phyloP scores from a whole-genome alignment of 2,329 filamentous ascomycete genomes.

The Thielaviopsis euricoi region DNA sequence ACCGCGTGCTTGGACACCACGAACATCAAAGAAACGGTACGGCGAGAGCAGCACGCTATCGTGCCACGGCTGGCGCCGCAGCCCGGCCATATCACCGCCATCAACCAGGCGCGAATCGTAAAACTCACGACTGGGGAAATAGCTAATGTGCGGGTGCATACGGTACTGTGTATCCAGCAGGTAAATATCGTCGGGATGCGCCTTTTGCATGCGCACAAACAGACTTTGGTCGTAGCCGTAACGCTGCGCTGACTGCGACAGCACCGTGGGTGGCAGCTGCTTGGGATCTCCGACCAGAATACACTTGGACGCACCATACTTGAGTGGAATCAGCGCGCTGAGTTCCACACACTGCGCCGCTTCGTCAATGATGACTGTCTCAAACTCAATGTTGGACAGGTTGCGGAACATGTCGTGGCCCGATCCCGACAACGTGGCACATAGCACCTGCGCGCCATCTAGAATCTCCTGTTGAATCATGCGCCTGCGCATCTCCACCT shows the following conservation, averaged over 20 bases:
- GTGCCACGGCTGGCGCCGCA: slow-evolving; percentile 77
- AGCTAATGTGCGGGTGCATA: slow-evolving; percentile 95
- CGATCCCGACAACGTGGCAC: slow-evolving; percentile 84
- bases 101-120: slow-evolving; percentile 81
- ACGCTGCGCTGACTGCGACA: slow-evolving; percentile 79
- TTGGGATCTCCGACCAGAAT: slow-evolving; percentile 96
- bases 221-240: slow-evolving; percentile 96
- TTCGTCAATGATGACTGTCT: slow-evolving; percentile 96
- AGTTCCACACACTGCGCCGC: slow-evolving; percentile 96
- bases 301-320: slow-evolving; percentile 94
- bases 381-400: slow-evolving; percentile 85
- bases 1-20: slow-evolving; percentile 71
- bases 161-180: slow-evolving; percentile 95
- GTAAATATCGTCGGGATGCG: slow-evolving; percentile 75
- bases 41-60: slow-evolving; percentile 64
- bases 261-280: slow-evolving; percentile 85
- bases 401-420: slow-evolving; percentile 96
- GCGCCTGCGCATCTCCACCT: slow-evolving; percentile 71
- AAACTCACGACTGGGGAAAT: slow-evolving; percentile 79
- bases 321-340: slow-evolving; percentile 87
- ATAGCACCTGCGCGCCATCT: slow-evolving; percentile 80
- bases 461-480: slow-evolving; percentile 82
- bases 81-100: slow-evolving; percentile 61
- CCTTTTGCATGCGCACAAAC: slow-evolving; percentile 95
- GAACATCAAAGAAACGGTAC: slow-evolving; percentile 93